Base-by-base conservation (phyloP, 2,329 filamentous ascomycete genomes). In the Trichoderma gracile region DNA sequence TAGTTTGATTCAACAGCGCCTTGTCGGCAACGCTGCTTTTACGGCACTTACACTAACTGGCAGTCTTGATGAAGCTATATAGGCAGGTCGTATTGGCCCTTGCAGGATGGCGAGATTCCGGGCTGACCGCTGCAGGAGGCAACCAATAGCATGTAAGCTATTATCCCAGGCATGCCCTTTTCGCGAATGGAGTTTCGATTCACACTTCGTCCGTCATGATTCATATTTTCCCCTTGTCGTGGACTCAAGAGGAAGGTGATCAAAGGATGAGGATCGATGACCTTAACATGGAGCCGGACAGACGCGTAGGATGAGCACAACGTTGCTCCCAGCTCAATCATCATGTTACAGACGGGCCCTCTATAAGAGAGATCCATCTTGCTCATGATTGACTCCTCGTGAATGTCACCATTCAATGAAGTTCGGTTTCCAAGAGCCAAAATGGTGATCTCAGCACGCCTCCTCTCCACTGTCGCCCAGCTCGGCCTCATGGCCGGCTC, bases 51-150 rank as follows among this genome's bases (percentile, higher is more conserved):
- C 21, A 33, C 25, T 33, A 7, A 14, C 23, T 8, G 46, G 17
- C 10, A 23, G 7, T 25, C 21, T 38, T 19, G 6, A 12, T 47
- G n/a, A 21, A 17, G 55, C 43, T 23, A 21, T 61, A 46, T 62
- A 62, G 59, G 59, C 59, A 62, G 59, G 59, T 62, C 59, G 40
- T 46, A 23, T 43, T 33, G 1, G 15, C 49, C 56, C 59, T 62
- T 54, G 59, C 15, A 53, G 14, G n/a, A 21, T 52, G 27, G 50
- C 25, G n/a, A 38, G 21, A 9, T 3, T 62, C 30, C 23, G 42
- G 42, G 40, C 49, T 54, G 49, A 62, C 59, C 49, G 49, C 49
- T 25, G 19, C 23, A n/a, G 17, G 25, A 54, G 12, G 25, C 40
- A 25, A 23, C 59, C 49, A 46, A 53, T 62, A 15, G 40, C 25